These are phyloP conservation scores for Dalechampia spathulata DNA, from an alignment of 441 rosid species.

Conservation along the genomic window DNA sequence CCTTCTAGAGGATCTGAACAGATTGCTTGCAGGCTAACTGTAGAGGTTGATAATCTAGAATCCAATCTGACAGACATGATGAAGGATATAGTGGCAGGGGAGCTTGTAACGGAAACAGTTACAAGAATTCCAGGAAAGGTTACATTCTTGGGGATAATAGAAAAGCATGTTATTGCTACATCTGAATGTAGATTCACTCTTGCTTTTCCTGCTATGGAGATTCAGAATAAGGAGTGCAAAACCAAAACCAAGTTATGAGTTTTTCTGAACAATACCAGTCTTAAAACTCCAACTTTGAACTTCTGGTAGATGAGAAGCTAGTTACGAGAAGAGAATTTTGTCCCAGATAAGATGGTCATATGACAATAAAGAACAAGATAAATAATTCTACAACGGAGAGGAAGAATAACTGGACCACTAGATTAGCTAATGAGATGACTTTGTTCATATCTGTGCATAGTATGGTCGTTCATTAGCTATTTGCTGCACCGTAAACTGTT, in stretches of 20 bases:
- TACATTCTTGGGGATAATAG: conserved; percentile 37
- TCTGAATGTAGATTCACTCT: conserved; percentile 41
- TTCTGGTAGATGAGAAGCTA: background rate
- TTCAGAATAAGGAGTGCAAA: conserved; percentile 37
- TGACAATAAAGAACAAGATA: background rate
- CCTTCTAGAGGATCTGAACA: conserved; percentile 34
- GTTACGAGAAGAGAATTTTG: background rate
- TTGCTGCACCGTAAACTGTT: background rate
- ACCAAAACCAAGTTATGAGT: conserved; percentile 28
- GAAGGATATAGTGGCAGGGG: conserved; percentile 34
- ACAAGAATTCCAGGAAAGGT: conserved; percentile 53
- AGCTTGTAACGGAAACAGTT: conserved; percentile 32
- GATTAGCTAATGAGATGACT: background rate
- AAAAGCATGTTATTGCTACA: conserved; percentile 31
- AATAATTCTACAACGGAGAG: background rate
- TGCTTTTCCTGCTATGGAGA: conserved; percentile 29
- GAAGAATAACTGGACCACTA: too few relatives aligned
- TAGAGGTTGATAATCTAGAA: conserved; percentile 37
- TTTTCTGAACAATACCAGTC: background rate
- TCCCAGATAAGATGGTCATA: background rate
- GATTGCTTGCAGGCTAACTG: conserved; percentile 30
- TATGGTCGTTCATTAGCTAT: background rate
- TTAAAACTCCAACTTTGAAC: too few relatives aligned
- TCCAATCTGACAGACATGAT: conserved; percentile 21
- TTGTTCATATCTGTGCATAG: background rate